Evolutionary conservation across 176 grass and related monocot genomes (phyloP).

Genomic region (Eleusine indica): DNA sequence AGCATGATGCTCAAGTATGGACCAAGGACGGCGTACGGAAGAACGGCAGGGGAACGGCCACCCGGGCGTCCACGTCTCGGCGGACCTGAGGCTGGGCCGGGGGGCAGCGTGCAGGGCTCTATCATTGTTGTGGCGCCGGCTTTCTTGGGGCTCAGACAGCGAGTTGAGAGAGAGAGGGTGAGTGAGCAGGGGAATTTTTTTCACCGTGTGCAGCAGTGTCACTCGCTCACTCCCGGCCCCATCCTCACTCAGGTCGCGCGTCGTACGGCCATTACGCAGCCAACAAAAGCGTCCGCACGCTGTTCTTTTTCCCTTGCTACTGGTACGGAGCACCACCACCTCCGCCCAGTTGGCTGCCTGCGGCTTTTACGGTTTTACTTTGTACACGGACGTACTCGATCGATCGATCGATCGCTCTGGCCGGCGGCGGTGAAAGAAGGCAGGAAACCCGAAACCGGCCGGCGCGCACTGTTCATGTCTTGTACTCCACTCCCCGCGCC

Average conservation of each 20-base stretch:
- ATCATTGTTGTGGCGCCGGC: constrained; percentile 48
- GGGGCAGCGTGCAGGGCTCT: constrained; percentile 35
- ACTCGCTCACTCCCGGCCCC: not conserved
- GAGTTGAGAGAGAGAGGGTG: not conserved
- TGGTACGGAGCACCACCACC: not conserved
- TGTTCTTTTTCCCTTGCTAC: not conserved
- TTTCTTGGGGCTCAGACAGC: constrained; percentile 10
- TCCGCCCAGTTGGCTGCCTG: not conserved
- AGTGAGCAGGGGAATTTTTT: not conserved
- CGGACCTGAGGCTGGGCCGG: constrained; percentile 23
- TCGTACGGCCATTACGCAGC: constrained; percentile 13
- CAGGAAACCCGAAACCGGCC: not conserved
- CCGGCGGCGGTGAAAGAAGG: constrained; percentile 38
- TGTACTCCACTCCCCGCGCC: not conserved
- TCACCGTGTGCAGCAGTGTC: constrained; percentile 7
- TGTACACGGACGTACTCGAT: not conserved
- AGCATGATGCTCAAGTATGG: not conserved
- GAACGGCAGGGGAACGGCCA: constrained; percentile 5
- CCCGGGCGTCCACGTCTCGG: constrained; percentile 50
- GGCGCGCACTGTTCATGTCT: constrained; percentile 1
- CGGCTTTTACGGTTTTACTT: constrained; percentile 6
- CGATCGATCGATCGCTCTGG: not conserved
- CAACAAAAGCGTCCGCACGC: constrained; percentile 2
- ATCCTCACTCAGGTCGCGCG: not conserved
- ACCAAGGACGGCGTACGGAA: constrained; percentile 20